These are phyloP conservation scores for Thuidium tamariscinum DNA, from an alignment of 225 moss, liverwort and hornwort genomes.

Conservation along the genomic window DNA sequence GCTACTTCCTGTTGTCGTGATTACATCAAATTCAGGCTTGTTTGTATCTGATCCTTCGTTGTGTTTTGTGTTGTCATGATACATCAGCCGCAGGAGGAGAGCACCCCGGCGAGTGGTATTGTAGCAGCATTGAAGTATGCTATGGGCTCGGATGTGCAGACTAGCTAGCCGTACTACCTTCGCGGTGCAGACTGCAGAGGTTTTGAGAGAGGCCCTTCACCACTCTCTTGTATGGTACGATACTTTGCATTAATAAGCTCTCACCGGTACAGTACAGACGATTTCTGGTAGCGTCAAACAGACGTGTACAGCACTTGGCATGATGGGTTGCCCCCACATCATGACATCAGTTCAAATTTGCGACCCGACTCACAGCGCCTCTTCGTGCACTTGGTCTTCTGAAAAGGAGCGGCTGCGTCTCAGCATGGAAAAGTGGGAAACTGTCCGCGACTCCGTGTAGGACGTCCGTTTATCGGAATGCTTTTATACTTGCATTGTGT, in stretches of 20 bases:
- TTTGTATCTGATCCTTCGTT: not conserved
- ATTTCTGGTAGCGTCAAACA: not conserved
- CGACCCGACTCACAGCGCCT: not conserved
- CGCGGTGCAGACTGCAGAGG: not conserved
- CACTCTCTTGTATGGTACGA: not conserved
- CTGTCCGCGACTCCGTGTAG: too few relatives aligned
- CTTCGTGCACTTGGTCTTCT: not conserved
- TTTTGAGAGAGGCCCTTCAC: not conserved
- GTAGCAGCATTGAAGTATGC: slow-evolving; percentile 12
- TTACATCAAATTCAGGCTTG: not conserved
- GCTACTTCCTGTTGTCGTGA: too few relatives aligned
- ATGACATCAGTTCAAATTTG: not conserved
- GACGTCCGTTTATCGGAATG: not conserved
- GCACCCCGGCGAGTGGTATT: not conserved
- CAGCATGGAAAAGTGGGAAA: not conserved
- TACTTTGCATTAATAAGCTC: not conserved
- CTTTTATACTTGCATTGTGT: too few relatives aligned
- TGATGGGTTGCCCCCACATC: not conserved
- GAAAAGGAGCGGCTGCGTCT: not conserved
- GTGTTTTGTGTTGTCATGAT: not conserved
- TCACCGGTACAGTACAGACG: not conserved
- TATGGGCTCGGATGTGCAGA: not conserved
- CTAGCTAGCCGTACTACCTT: not conserved
- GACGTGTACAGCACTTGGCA: not conserved
- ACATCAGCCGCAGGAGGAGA: not conserved